A percentile compares a stretch with the other conserved stretches of the same genome.
phyloP scores from a whole-genome alignment of 352 stramenopile genomes.

The Globisporangium rhizosaccharum region DNA sequence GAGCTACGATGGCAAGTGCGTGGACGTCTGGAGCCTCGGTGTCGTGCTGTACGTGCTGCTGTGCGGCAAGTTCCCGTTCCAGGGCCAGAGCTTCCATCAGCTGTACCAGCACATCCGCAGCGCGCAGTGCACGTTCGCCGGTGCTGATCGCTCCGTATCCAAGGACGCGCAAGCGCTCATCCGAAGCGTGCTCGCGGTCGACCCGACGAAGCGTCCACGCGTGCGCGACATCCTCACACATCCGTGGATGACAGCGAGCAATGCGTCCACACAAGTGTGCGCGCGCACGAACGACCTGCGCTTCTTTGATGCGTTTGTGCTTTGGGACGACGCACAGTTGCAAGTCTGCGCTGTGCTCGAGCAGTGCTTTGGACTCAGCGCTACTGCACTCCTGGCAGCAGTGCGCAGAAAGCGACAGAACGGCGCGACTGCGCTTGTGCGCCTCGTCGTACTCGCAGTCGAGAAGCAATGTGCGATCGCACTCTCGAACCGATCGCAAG shows the following conservation, averaged over 20 bases:
- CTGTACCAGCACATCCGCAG: conserved; percentile 34
- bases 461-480: conserved; percentile 10
- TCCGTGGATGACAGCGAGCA: conserved; percentile 22
- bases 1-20: conserved; percentile 45
- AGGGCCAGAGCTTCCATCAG: conserved; percentile 49
- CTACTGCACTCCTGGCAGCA: neutral
- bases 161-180: conserved; percentile 36
- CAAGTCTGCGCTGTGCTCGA: conserved; percentile 18
- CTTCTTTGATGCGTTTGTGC: conserved; percentile 15
- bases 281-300: neutral
- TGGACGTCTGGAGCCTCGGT: conserved; percentile 54
- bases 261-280: neutral
- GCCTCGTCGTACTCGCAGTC: conserved; percentile 9
- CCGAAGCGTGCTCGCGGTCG: conserved; percentile 31
- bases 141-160: conserved; percentile 17
- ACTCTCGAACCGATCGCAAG: neutral
- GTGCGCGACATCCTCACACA: conserved; percentile 30
- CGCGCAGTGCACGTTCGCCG: conserved; percentile 12
- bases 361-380: conserved; percentile 16
- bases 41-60: conserved; percentile 50
- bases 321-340: conserved; percentile 14
- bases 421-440: conserved; percentile 19
- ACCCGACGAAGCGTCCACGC: conserved; percentile 34
- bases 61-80: conserved; percentile 75
- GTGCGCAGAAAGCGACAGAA: conserved; percentile 10